Conservation (phyloP, 2,329 filamentous ascomycete species). For the Colletotrichum orbiculare region DNA sequence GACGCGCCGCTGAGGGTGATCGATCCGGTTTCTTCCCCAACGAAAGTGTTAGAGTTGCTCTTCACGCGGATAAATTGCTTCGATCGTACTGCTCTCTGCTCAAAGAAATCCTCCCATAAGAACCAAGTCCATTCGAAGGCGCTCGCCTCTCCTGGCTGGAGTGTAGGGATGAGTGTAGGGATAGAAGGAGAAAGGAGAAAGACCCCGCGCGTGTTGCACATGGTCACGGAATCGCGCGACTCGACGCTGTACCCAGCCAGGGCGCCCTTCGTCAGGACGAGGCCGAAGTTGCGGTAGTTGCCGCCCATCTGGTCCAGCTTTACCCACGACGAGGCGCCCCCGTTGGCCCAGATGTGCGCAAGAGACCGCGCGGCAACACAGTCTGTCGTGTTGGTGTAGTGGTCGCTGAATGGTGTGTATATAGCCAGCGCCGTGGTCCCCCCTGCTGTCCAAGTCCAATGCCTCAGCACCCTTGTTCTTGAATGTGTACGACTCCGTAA, state of each 20-base stretch:
- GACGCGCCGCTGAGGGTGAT: slow-evolving; percentile 4
- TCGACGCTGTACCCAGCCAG: slow-evolving; percentile 32
- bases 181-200: slow-evolving; percentile 23
- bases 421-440: slow-evolving; percentile 20
- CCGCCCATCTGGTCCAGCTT: slow-evolving; percentile 34
- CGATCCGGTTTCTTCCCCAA: not conserved
- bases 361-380: slow-evolving; percentile 15
- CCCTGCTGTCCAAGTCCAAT: slow-evolving; percentile 8
- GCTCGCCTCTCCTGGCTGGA: slow-evolving; percentile 2
- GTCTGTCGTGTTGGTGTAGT: slow-evolving; percentile 31
- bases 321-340: slow-evolving; percentile 23
- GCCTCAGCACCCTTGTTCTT: slow-evolving; percentile 17
- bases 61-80: slow-evolving; percentile 15
- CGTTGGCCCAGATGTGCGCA: slow-evolving; percentile 26
- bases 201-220: slow-evolving; percentile 25
- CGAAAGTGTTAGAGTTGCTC: not conserved
- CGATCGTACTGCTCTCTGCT: slow-evolving; percentile 14
- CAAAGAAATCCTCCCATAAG: slow-evolving; percentile 27
- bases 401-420: slow-evolving; percentile 32
- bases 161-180: not conserved
- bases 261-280: slow-evolving; percentile 27
- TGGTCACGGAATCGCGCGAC: slow-evolving; percentile 15
- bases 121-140: slow-evolving; percentile 28
- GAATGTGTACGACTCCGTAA: slow-evolving; percentile 29
- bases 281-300: slow-evolving; percentile 15